Conservation (phyloP, 2,329 filamentous ascomycete species). For the Hypoxylon sp. region DNA sequence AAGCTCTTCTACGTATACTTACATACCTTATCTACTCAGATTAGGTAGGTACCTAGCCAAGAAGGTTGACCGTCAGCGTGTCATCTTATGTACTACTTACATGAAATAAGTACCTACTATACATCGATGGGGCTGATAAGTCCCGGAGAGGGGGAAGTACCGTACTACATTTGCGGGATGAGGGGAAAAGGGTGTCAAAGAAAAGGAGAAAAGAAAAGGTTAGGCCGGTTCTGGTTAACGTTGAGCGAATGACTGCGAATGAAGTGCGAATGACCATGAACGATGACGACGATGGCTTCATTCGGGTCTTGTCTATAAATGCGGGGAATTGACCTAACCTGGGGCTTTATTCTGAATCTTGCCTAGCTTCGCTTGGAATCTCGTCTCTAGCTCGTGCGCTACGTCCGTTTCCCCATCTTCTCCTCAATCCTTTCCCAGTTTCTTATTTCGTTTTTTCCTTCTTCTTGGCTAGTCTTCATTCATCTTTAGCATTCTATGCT, state of each 20-base stretch:
- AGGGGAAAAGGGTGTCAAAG: conserved; percentile 21
- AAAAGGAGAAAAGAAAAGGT: conserved; percentile 14
- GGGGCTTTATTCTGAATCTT: conserved; percentile 28
- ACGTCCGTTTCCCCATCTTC: conserved; percentile 31
- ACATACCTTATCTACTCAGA: neutral
- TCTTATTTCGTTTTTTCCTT: conserved; percentile 3
- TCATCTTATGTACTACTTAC: conserved; percentile 6
- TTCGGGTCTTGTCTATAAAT: conserved; percentile 13
- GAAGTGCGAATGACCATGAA: conserved; percentile 1
- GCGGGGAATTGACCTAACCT: conserved; percentile 23
- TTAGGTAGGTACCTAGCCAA: neutral
- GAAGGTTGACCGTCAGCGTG: neutral
- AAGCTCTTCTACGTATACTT: too few relatives aligned
- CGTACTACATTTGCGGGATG: conserved; percentile 19
- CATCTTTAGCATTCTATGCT: conserved; percentile 16
- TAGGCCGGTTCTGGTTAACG: conserved; percentile 26
- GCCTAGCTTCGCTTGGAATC: conserved; percentile 28
- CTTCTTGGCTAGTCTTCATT: conserved; percentile 12
- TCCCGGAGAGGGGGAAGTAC: conserved; percentile 13
- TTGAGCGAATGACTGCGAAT: neutral
- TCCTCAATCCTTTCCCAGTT: conserved; percentile 23
- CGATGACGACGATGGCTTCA: conserved; percentile 38
- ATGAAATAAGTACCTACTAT: neutral
- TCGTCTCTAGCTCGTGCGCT: conserved; percentile 13
- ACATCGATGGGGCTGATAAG: conserved; percentile 2